Conservation (phyloP, 23 red algal species). For the Agarophyton chilense region DNA sequence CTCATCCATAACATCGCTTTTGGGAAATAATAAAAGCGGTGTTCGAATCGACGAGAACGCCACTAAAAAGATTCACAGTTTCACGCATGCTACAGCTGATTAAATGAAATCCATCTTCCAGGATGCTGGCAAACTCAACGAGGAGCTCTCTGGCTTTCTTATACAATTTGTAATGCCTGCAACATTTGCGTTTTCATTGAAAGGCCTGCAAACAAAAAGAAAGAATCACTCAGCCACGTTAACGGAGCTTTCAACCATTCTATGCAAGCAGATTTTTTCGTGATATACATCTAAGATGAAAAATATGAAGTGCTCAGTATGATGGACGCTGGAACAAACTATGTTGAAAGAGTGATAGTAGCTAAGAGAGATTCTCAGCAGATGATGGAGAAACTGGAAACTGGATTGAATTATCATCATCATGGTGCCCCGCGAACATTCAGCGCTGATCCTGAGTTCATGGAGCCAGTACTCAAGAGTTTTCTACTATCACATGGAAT, state of each 20-base stretch:
- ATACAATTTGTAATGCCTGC: neutral
- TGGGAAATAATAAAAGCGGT: neutral
- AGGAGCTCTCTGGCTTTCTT: neutral
- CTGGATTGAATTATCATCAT: slow-evolving; percentile 36
- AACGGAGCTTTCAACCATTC: slow-evolving; percentile 33
- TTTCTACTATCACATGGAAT: neutral
- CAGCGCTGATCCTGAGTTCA: slow-evolving; percentile 51
- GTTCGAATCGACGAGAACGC: neutral
- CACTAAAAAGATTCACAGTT: slow-evolving; percentile 15
- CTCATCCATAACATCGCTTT: too few relatives aligned
- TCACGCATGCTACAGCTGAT: slow-evolving; percentile 32
- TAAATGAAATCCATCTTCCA: neutral
- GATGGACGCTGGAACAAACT: slow-evolving; percentile 37
- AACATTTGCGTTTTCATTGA: neutral
- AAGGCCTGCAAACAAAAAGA: neutral
- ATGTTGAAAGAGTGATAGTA: slow-evolving; percentile 39
- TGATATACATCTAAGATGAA: slow-evolving; percentile 13
- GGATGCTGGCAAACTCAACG: neutral
- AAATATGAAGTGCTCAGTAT: too few relatives aligned
- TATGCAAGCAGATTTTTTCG: slow-evolving; percentile 4
- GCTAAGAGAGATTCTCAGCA: neutral
- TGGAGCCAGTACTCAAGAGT: neutral
- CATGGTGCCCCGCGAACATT: slow-evolving; percentile 12
- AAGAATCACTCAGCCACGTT: slow-evolving; percentile 39
- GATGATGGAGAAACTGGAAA: slow-evolving; percentile 7